Base-by-base conservation (phyloP, 768 basidiomycete genomes). In the Clathrus columnatus region DNA sequence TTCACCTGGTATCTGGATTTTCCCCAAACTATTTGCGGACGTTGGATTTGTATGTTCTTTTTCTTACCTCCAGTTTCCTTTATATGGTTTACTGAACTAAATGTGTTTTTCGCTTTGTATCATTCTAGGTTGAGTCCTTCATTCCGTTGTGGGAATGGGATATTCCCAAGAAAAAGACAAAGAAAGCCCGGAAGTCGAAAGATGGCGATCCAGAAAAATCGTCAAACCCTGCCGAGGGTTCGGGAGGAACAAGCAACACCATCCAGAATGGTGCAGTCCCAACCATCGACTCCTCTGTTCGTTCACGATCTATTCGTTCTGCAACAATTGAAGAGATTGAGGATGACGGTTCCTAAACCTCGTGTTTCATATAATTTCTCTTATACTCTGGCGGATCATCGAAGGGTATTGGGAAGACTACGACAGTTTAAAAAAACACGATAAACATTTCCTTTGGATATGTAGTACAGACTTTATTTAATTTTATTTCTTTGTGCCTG, bases 61-160 rank as follows among this genome's bases (percentile, higher is more conserved):
- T 50, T 27, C 46, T 18, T 41, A n/a, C n/a, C 28, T 43, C 26
- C 41, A 2, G 46, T 18, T 2, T 29, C n/a, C 21, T 58, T 23
- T 26, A 51, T 27, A 5, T 21, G 28, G 50, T 20, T 18, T 52
- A 30, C 26, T 16, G 23, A 54, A 41, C 59, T 48, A 45, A 48
- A 45, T 28, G 6, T 48, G 24, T 43, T 18, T 7, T 30, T 14
- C 21, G 29, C 16, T 41, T 11, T n/a, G n/a, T n/a, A n/a, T 36
- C 4, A 43, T n/a, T 14, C 28, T 63, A 98, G 95, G 82, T 99
- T 56, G 96, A 97, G 46, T 96, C 93, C 1, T 99, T 98, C 71
- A 88, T 95, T 62, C 96, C 96, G 18, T 69, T 89, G 18, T 99
- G 91, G 89, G 95, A 91, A 63, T 99, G 94, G 92, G 94, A 98